These are phyloP conservation scores for Chytridiales sp. DNA, from an alignment of 371 early-diverging fungal species.

Conservation along the genomic window DNA sequence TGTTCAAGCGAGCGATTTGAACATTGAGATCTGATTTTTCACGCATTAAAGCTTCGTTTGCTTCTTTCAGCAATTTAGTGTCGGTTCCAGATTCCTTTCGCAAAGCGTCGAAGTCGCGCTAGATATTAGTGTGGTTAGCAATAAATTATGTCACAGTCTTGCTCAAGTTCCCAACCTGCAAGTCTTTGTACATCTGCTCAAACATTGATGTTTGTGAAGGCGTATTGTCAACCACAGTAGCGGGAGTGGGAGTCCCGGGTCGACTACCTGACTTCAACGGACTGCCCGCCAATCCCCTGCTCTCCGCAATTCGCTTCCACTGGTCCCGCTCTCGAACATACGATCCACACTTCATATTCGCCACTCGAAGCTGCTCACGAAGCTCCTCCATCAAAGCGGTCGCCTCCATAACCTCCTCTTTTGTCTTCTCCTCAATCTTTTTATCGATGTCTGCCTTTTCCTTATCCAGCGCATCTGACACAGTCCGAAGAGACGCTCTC, in stretches of 20 bases:
- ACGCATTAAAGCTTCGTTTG: conserved; percentile 26
- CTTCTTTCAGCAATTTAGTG: conserved; percentile 48
- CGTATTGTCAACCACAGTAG: too few species aligned
- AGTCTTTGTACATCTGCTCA: conserved; percentile 26
- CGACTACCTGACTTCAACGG: neutral
- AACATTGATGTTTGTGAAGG: too few species aligned
- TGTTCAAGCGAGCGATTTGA: conserved; percentile 35
- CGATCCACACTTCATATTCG: conserved; percentile 19
- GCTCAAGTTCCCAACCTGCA: conserved; percentile 12
- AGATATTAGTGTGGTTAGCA: conserved; percentile 21
- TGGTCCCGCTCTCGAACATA: conserved; percentile 39
- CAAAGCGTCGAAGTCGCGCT: conserved; percentile 59
- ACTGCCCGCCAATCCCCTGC: conserved; percentile 1
- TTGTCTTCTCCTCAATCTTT: conserved; percentile 21
- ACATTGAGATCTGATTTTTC: conserved; percentile 46
- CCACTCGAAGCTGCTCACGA: conserved; percentile 30
- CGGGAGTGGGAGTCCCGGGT: conserved; percentile 11
- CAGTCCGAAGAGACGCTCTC: conserved; percentile 31
- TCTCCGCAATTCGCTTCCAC: conserved; percentile 35
- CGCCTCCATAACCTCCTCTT: conserved; percentile 27
- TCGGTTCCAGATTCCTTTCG: conserved; percentile 54
- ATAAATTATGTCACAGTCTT: neutral
- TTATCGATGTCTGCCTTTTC: conserved; percentile 10
- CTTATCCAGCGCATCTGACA: conserved; percentile 23
- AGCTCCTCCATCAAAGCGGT: conserved; percentile 22